Conservation (phyloP, 225 moss, liverwort and hornwort genomes). For the Pseudoscleropodium purum region DNA sequence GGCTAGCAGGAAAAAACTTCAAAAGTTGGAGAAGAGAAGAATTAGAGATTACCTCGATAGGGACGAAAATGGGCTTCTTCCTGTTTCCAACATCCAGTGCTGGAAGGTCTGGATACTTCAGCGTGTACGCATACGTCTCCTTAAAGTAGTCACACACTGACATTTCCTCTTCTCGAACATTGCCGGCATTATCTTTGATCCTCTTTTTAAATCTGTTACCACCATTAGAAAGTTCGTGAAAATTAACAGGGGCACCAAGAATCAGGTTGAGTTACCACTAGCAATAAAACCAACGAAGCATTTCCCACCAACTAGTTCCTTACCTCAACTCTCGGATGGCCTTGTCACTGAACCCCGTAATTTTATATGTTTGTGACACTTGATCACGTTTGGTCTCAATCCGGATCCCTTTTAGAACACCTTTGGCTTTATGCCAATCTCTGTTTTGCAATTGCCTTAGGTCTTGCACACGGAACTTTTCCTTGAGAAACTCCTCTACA, state of each 20-base stretch:
- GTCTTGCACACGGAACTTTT: constrained; percentile 33
- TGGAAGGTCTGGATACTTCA: constrained; percentile 17
- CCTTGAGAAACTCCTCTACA: constrained; percentile 41
- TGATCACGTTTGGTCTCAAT: constrained; percentile 39
- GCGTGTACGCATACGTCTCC: constrained; percentile 2
- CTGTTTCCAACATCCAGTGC: constrained; percentile 37
- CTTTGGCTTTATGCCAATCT: constrained; percentile 63
- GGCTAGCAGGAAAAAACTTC: neutral
- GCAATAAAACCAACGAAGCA: neutral
- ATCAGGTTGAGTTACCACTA: neutral
- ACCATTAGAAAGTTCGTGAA: neutral
- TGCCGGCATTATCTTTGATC: neutral
- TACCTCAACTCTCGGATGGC: constrained; percentile 35
- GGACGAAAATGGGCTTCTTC: constrained; percentile 22
- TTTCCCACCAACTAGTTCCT: neutral
- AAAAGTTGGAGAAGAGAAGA: neutral
- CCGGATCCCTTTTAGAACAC: constrained; percentile 42
- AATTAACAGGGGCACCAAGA: neutral
- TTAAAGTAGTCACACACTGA: constrained; percentile 23
- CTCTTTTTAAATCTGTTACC: constrained; percentile 14
- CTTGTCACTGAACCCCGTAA: constrained; percentile 50
- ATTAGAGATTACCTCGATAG: constrained; percentile 4
- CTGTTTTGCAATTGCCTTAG: constrained; percentile 7
- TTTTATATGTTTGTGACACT: constrained; percentile 31
- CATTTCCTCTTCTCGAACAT: constrained; percentile 5